Evolutionary conservation across 352 stramenopile genomes (phyloP).

Genomic region (Phytophthora aleatoria): DNA sequence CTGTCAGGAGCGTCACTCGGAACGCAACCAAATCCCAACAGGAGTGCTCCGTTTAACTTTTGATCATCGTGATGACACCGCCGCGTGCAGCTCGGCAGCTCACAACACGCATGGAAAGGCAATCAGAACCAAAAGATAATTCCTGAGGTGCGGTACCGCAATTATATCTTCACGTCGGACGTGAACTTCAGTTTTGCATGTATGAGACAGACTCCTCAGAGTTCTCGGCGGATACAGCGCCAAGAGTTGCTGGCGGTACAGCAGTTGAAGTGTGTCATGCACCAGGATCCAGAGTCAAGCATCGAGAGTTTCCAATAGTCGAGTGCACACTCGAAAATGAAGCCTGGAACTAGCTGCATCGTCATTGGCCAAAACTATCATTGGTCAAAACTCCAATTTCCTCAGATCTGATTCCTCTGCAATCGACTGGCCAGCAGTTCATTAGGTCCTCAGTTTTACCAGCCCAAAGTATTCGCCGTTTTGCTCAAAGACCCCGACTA

Average conservation of each 20-base stretch:
- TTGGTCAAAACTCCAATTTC: background rate
- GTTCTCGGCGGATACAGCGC: too few relatives aligned
- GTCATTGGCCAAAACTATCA: background rate
- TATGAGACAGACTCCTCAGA: too few relatives aligned
- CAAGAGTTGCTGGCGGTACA: too few relatives aligned
- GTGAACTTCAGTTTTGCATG: background rate
- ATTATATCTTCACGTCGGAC: constrained; percentile 9
- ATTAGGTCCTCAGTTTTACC: background rate
- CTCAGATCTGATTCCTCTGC: constrained; percentile 1
- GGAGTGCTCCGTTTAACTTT: constrained; percentile 13
- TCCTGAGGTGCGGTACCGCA: constrained; percentile 14
- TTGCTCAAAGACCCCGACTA: constrained; percentile 44
- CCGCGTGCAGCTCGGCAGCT: constrained; percentile 16
- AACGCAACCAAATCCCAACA: constrained; percentile 33
- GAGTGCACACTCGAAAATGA: background rate
- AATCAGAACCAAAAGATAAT: constrained; percentile 1
- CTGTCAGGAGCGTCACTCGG: constrained; percentile 9
- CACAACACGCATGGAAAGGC: background rate
- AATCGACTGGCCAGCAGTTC: constrained; percentile 42
- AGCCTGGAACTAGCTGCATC: background rate
- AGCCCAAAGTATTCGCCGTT: constrained; percentile 27
- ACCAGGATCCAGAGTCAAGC: background rate
- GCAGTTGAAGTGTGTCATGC: too few relatives aligned
- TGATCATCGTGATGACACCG: constrained; percentile 15
- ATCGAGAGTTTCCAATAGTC: background rate